These are phyloP conservation scores for Lasiodiplodia citricola DNA, from an alignment of 2,329 filamentous ascomycete species.

Conservation along the genomic window DNA sequence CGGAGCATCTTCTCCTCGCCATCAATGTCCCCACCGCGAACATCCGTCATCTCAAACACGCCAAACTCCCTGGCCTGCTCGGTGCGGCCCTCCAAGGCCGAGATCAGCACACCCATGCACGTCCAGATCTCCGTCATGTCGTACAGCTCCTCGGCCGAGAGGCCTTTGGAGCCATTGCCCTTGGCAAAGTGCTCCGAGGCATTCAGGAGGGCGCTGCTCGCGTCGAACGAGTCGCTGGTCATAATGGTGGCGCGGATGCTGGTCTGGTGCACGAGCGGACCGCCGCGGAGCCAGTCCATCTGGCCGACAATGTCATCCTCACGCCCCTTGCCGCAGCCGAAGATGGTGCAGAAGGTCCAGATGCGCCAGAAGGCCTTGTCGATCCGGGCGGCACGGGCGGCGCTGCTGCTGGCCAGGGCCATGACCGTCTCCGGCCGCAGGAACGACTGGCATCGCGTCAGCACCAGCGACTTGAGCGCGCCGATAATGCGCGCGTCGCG, in stretches of 20 bases:
- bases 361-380: slow-evolving; percentile 69
- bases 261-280: slow-evolving; percentile 55
- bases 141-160: slow-evolving; percentile 62
- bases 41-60: slow-evolving; percentile 58
- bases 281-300: slow-evolving; percentile 68
- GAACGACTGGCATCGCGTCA: slow-evolving; percentile 60
- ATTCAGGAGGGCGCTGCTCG: slow-evolving; percentile 60
- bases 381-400: slow-evolving; percentile 55
- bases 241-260: slow-evolving; percentile 53
- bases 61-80: slow-evolving; percentile 61
- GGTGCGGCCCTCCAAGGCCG: slow-evolving; percentile 60
- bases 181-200: slow-evolving; percentile 60
- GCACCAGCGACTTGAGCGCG: slow-evolving; percentile 61
- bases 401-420: slow-evolving; percentile 57
- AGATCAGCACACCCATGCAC: slow-evolving; percentile 62
- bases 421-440: slow-evolving; percentile 61
- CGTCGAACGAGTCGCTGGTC: slow-evolving; percentile 56
- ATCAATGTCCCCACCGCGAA: slow-evolving; percentile 55
- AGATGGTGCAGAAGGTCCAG: slow-evolving; percentile 69
- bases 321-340: slow-evolving; percentile 62
- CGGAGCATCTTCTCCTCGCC: slow-evolving; percentile 60
- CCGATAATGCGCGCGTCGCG: slow-evolving; percentile 60
- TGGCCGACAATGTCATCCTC: slow-evolving; percentile 65
- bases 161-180: slow-evolving; percentile 58
- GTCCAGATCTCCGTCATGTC: slow-evolving; percentile 71